Evolutionary conservation across 805 yeast species (phyloP), one percentile per base, ranked within the genome.

Genomic region (Isabelozyma pseudorhagii): DNA sequence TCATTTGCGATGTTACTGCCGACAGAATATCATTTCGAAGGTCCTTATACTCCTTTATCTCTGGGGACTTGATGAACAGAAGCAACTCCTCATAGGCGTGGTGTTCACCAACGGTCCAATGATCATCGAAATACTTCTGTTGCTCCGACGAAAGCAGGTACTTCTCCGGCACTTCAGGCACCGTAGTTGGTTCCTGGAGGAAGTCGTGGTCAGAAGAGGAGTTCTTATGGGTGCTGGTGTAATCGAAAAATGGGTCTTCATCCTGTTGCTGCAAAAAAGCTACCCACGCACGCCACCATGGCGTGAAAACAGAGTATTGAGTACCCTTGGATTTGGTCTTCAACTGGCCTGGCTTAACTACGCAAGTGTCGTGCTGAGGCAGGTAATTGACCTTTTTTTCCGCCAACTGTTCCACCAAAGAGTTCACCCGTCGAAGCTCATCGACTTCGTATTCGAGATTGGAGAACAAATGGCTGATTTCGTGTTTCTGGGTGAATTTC

Each of bases 401-500:
- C 3, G 50, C 28, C 34, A 62, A 53, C 1, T 38, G 21, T 8
- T 52, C 50, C 27, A 57, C 40, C 42, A 67, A 57, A 1, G 48
- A 45, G 11, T 57, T 52, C 40, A 63, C 62, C 18, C 71, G 57
- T 15, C 72, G 60, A 44, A 75, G 53, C 55, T 77, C 81, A 55
- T 77, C 80, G 14, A 72, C 71, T 58, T 75, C 81, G 52, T 75
- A 75, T 59, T 72, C 72, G 38, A 66, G 59, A 54, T 74, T 76
- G 17, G 72, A 66, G 43, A 56, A 69, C 13, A 76, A 54, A 42
- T 66, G 62, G 9, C 57, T 45, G 27, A 62, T 54, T 9, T 64
- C 50, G 49, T 68, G 50, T 29, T 59, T 50, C 38, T 58, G 42
- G 46, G 64, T 54, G 46, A 70, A 69, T 11, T 61, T 52, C 0